Evolutionary conservation across 768 basidiomycete species (phyloP).

Genomic region (Lactarius akahatsu): DNA sequence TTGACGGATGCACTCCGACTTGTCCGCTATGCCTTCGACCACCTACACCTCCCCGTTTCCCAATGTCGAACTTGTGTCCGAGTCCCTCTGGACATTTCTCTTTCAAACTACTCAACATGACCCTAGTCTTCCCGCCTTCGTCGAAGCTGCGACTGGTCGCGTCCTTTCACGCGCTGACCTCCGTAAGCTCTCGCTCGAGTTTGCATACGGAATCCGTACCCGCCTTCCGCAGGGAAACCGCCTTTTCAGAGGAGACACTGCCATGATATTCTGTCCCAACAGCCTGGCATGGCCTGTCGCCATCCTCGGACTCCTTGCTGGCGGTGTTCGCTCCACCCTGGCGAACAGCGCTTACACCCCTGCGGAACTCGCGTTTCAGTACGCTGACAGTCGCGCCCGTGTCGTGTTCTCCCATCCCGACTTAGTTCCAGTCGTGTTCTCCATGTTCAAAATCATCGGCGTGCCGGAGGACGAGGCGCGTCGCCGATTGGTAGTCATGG

Average conservation of each 20-base stretch:
- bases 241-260: constrained; percentile 52
- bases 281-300: constrained; percentile 55
- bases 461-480: constrained; percentile 48
- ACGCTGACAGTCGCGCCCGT: constrained; percentile 61
- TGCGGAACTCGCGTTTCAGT: constrained; percentile 70
- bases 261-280: constrained; percentile 70
- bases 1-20: neutral
- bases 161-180: constrained; percentile 56
- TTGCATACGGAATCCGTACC: constrained; percentile 57
- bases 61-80: constrained; percentile 28
- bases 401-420: constrained; percentile 66
- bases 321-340: constrained; percentile 65
- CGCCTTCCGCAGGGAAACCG: constrained; percentile 31
- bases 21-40: constrained; percentile 27
- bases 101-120: constrained; percentile 18
- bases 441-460: constrained; percentile 55
- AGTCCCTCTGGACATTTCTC: constrained; percentile 26
- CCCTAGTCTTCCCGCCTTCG: constrained; percentile 48
- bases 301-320: constrained; percentile 52
- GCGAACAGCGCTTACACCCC: constrained; percentile 73
- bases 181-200: constrained; percentile 50
- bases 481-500: constrained; percentile 57
- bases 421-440: constrained; percentile 51
- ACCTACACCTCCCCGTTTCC: constrained; percentile 14
- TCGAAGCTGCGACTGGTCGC: constrained; percentile 62